phyloP scores from a whole-genome alignment of 2,329 filamentous ascomycete genomes.

The Alternaria dauci region DNA sequence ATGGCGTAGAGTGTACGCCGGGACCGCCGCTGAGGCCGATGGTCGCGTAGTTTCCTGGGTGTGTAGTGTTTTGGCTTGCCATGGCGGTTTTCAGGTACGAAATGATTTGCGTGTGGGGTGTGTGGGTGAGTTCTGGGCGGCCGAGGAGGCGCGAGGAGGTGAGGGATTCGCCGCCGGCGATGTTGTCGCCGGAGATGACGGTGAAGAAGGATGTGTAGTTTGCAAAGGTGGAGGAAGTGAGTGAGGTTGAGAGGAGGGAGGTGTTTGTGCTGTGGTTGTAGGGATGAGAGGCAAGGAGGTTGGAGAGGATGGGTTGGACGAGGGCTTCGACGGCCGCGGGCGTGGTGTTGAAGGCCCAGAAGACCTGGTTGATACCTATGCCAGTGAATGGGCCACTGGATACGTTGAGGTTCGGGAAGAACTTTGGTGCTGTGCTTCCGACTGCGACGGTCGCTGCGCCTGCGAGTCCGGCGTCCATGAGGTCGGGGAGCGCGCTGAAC shows the following conservation, averaged over 20 bases:
- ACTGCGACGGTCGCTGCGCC: background rate
- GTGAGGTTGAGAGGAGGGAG: background rate
- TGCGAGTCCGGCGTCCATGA: background rate
- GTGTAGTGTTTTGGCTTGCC: constrained; percentile 24
- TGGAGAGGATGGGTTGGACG: constrained; percentile 11
- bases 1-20: constrained; percentile 32
- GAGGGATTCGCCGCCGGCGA: constrained; percentile 34
- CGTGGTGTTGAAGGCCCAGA: constrained; percentile 37
- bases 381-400: constrained; percentile 10
- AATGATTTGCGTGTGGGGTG: background rate
- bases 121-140: constrained; percentile 25
- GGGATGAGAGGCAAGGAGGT: background rate
- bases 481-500: background rate
- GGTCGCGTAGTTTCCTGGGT: constrained; percentile 30
- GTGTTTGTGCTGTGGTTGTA: background rate
- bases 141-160: constrained; percentile 44
- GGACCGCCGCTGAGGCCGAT: constrained; percentile 42
- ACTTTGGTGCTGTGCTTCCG: background rate
- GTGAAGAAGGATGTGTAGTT: constrained; percentile 30
- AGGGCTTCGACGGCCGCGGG: constrained; percentile 21
- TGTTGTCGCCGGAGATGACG: constrained; percentile 25
- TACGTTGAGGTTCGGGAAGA: background rate
- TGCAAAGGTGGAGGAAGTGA: background rate
- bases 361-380: constrained; percentile 22
- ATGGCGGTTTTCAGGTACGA: constrained; percentile 24